phyloP scores from a whole-genome alignment of 176 grass and related monocot species.

The Zoysia pacifica region DNA sequence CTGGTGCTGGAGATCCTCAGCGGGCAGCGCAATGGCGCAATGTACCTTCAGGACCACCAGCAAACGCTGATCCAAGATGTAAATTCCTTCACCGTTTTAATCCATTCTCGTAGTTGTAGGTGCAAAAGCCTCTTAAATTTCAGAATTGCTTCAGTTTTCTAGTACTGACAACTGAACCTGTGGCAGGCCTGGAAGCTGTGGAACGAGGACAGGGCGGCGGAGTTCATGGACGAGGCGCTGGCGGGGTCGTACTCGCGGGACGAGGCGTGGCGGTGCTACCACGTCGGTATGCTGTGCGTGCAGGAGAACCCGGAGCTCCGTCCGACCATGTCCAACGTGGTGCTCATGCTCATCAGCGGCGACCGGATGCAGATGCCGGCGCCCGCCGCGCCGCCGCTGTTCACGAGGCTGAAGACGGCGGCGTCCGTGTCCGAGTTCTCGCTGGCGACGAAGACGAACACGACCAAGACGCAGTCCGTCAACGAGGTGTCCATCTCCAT shows the following conservation, averaged over 20 bases:
- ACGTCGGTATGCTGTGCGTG: constrained; percentile 78
- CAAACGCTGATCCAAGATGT: constrained; percentile 69
- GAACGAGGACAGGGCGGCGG: constrained; percentile 53
- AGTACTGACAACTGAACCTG: not conserved
- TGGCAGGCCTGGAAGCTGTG: constrained; percentile 80
- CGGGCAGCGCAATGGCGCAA: constrained; percentile 67
- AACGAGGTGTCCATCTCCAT: constrained; percentile 79
- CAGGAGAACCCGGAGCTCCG: constrained; percentile 78
- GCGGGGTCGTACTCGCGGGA: constrained; percentile 32
- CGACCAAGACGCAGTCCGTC: constrained; percentile 59
- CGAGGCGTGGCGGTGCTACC: constrained; percentile 70
- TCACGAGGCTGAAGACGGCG: constrained; percentile 29
- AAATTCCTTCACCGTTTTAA: not conserved
- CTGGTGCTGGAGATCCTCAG: constrained; percentile 88
- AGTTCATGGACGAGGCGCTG: constrained; percentile 72
- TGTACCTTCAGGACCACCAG: constrained; percentile 62
- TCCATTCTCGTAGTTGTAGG: not conserved
- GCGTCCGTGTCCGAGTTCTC: constrained; percentile 44
- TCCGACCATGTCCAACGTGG: constrained; percentile 72
- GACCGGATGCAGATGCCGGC: constrained; percentile 50
- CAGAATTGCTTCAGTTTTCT: not conserved
- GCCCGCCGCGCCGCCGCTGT: constrained; percentile 50
- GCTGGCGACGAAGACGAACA: constrained; percentile 46
- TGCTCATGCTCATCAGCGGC: constrained; percentile 81
- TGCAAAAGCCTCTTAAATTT: not conserved